Evolutionary conservation across 257 asterid species (phyloP).

Genomic region (Coffea canephora): DNA sequence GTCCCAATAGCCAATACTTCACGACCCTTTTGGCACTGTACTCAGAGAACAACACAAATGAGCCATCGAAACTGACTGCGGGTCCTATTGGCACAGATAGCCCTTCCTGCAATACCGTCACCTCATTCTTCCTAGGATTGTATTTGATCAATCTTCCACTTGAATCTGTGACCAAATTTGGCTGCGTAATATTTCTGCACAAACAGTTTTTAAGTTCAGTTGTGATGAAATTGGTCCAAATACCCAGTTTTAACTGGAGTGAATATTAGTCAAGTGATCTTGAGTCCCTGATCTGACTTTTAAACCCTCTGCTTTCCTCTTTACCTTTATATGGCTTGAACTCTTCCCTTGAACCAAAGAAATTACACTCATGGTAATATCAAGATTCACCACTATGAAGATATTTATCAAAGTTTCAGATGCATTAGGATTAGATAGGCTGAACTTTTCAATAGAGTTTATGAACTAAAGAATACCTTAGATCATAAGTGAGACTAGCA

Average conservation of each 20-base stretch:
- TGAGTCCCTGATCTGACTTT: no score
- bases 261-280: no score
- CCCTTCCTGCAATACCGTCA: conserved; percentile 29
- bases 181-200: background rate
- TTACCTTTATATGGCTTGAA: no score
- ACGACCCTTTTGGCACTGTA: conserved; percentile 22
- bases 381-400: no score
- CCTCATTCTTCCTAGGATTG: conserved; percentile 22
- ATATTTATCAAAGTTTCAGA: no score
- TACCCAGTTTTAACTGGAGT: no score
- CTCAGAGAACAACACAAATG: conserved; percentile 35
- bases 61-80: conserved; percentile 31
- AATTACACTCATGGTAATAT: no score
- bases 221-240: no score
- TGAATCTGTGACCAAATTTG: background rate
- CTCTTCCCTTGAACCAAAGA: no score
- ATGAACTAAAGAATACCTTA: background rate
- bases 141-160: conserved; percentile 38
- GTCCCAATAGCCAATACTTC: conserved; percentile 39
- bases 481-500: background rate
- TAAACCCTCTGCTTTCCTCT: no score
- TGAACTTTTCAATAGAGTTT: no score
- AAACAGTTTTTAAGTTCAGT: background rate
- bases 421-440: no score
- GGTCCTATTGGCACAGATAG: conserved; percentile 35